Percentiles rank a stretch among this genome's conserved stretches.
Conservation (phyloP, 1,284 basidiomycete genomes). For the Lentinula novae-zelandiae region DNA sequence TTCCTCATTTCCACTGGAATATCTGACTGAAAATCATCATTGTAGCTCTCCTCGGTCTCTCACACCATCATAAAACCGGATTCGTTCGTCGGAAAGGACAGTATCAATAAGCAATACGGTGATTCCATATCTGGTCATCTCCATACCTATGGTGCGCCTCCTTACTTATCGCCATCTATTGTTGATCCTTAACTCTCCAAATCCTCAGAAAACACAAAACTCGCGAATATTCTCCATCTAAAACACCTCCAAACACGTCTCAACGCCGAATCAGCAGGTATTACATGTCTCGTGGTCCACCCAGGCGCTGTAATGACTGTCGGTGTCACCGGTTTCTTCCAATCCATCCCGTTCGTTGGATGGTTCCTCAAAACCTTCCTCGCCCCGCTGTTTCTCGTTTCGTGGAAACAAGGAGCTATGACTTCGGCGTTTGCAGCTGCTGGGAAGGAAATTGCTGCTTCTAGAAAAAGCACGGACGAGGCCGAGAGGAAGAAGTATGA, state of each 20-base stretch:
- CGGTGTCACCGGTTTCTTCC: not conserved
- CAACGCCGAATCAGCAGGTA: not conserved
- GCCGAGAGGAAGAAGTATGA: not conserved
- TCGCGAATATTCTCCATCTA: conserved; percentile 2
- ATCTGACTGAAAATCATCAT: not conserved
- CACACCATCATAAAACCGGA: not conserved
- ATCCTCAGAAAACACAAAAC: not conserved
- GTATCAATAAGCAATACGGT: conserved; percentile 5
- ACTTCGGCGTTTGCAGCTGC: conserved; percentile 1
- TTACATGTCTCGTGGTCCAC: conserved; percentile 2
- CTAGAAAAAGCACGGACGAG: not conserved
- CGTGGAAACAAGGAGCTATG: conserved; percentile 2
- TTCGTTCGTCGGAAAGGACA: not conserved
- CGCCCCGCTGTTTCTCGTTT: not conserved
- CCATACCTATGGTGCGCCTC: not conserved
- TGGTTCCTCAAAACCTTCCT: not conserved
- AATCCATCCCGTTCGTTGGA: not conserved
- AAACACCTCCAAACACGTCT: conserved; percentile 4
- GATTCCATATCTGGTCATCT: not conserved
- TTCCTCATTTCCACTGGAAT: not conserved
- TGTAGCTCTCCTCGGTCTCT: not conserved
- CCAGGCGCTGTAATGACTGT: not conserved
- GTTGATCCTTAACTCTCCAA: not conserved
- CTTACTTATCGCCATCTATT: not conserved
- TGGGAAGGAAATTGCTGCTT: not conserved